Base-by-base conservation (phyloP, 1,284 basidiomycete species). In the Pisolithus thermaeus region DNA sequence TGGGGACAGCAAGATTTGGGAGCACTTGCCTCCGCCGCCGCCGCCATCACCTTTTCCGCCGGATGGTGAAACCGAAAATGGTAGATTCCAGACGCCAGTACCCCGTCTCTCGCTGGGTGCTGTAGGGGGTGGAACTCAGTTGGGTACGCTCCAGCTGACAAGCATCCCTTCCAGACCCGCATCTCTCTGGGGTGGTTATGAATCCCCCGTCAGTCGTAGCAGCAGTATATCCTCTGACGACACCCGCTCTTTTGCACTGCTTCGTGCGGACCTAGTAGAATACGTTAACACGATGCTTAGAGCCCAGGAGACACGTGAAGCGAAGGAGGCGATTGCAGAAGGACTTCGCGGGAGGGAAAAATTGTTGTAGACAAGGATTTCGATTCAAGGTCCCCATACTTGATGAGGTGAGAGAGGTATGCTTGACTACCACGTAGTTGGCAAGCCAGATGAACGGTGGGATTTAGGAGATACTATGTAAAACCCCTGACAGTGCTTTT, bases 401-500 rank as follows among this genome's bases (percentile, higher is more conserved):
- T 23, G 52, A 52, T 22, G 39, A 14, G 18, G 18, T 20, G 18
- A 36, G 52, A 53, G n/a, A 51, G 51, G 18, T 27, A 36, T 28
- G n/a, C 52, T 20, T 8, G 7, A 20, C 22, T 12, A 20, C 16
- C 20, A 5, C 20, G 20, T 40, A 40, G 36, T 18, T 37, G 36
- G n/a, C 12, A 14, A 16, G 12, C 36, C n/a, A 11, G 11, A 14
- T 14, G 36, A 18, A 37, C 36, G 7, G 36, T 11, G 5, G n/a
- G n/a, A 4, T 6, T 37, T 11, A 18, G 36, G n/a, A 37, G 11
- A 14, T 14, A 27, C 25, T 27, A 27, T 27, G 25, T 27, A 1
- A 27, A 27, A 6, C 18, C 18, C 18, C 18, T 20, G 18, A 20
- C 18, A 20, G 18, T 20, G 18, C 18, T 20, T 20, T 20, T 27